Conservation (phyloP, 768 basidiomycete species). For the Boletus sp. region DNA sequence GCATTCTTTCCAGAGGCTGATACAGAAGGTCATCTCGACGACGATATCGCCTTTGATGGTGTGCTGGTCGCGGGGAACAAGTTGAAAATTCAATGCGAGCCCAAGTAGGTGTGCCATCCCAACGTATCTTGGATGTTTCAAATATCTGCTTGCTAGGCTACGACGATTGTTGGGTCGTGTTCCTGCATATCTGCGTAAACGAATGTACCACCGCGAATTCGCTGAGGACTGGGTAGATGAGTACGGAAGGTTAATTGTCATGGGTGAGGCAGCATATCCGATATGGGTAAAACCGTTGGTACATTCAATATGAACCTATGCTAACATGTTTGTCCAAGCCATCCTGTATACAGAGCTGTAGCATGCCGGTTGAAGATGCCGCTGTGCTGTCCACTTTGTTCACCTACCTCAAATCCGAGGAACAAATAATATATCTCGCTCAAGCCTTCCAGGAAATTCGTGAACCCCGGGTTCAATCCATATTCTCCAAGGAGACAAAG, state of each 20-base stretch:
- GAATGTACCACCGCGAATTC: conserved; percentile 34
- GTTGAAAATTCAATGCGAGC: conserved; percentile 37
- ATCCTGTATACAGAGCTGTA: conserved; percentile 39
- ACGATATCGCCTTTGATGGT: conserved; percentile 22
- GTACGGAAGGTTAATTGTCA: conserved; percentile 46
- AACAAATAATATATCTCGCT: conserved; percentile 49
- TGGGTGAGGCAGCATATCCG: conserved; percentile 63
- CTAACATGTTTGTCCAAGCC: conserved; percentile 39
- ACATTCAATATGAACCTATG: not conserved
- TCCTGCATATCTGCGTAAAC: conserved; percentile 38
- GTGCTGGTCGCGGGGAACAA: conserved; percentile 32
- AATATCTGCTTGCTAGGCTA: conserved; percentile 32
- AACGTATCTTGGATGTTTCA: not conserved
- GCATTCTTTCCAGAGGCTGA: conserved; percentile 39
- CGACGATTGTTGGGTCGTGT: conserved; percentile 34
- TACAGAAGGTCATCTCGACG: conserved; percentile 32
- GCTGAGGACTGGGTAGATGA: conserved; percentile 55
- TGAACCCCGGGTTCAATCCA: conserved; percentile 43
- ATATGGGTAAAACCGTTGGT: conserved; percentile 38
- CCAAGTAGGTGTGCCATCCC: conserved; percentile 31
- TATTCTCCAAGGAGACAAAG: conserved; percentile 43
- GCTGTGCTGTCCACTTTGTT: conserved; percentile 33
- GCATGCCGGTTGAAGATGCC: conserved; percentile 35
- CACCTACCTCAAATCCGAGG: conserved; percentile 43
- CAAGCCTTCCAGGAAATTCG: conserved; percentile 61